phyloP scores from a whole-genome alignment of 1,284 basidiomycete genomes.

The Microbotryum scabiosae region DNA sequence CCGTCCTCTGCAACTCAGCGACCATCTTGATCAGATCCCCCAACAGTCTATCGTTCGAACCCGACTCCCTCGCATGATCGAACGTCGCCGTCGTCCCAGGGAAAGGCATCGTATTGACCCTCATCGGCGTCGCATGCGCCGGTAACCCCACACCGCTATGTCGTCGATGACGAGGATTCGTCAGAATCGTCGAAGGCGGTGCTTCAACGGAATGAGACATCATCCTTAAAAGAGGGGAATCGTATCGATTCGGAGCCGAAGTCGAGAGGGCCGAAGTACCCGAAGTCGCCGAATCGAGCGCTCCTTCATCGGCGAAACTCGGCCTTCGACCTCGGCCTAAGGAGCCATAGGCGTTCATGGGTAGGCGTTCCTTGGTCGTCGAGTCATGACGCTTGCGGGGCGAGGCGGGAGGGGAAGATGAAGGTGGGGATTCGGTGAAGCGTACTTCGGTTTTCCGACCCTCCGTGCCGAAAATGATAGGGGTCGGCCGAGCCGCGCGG shows the following conservation, averaged over 20 bases:
- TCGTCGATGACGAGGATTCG: neutral
- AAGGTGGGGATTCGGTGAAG: constrained; percentile 2
- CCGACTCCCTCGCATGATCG: constrained; percentile 1
- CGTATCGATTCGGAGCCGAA: constrained; percentile 10
- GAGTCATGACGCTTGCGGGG: neutral
- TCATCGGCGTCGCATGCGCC: constrained; percentile 4
- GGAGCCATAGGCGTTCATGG: constrained; percentile 7
- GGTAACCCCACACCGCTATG: neutral
- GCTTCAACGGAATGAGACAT: constrained; percentile 2
- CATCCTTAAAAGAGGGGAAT: constrained; percentile 23
- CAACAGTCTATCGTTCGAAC: neutral
- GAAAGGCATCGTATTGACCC: constrained; percentile 14
- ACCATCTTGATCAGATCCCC: constrained; percentile 12
- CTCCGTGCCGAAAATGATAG: neutral
- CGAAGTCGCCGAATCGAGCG: neutral
- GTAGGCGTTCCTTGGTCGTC: constrained; percentile 9
- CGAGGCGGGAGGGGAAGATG: neutral
- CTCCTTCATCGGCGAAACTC: neutral
- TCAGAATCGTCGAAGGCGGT: neutral
- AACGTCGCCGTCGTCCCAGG: neutral
- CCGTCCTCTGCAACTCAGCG: constrained; percentile 9
- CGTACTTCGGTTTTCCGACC: neutral
- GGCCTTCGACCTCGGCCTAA: neutral
- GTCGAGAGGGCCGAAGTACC: constrained; percentile 8
- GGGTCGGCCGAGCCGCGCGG: neutral